Evolutionary conservation across 371 early-diverging fungal genomes (phyloP).

Genomic region (Rhizopus arrhizus): DNA sequence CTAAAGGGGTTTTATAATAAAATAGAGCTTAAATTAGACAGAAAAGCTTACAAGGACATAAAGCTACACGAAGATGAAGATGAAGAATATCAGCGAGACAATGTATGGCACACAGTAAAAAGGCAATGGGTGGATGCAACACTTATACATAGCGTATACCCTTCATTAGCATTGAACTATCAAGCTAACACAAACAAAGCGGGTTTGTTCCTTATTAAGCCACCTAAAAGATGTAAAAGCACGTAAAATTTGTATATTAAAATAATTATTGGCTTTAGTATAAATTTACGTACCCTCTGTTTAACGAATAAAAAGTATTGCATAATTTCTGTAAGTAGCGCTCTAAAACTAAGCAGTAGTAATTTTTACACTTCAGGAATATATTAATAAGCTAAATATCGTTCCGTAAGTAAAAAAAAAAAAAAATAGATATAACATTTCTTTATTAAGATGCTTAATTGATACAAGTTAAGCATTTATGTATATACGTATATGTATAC

Average conservation of each 20-base stretch:
- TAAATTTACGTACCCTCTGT: no score
- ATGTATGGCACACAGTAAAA: constrained; percentile 15
- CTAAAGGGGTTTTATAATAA: neutral
- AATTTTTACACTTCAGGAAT: no score
- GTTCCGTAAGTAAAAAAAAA: neutral
- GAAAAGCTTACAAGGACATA: neutral
- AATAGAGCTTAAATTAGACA: constrained; percentile 3
- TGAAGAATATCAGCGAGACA: neutral
- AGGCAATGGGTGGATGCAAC: constrained; percentile 29
- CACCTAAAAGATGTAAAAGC: neutral
- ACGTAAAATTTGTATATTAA: no score
- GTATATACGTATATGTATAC: no score
- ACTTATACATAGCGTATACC: constrained; percentile 11
- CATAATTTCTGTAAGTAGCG: no score
- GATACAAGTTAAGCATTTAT: no score
- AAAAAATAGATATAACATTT: neutral
- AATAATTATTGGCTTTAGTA: no score
- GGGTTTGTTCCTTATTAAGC: neutral
- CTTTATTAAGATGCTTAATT: no score
- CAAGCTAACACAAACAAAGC: constrained; percentile 10
- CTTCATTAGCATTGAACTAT: constrained; percentile 14
- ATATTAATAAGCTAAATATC: no score
- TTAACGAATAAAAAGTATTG: no score
- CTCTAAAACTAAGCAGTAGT: no score
- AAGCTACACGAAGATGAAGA: neutral